Evolutionary conservation across 2,329 filamentous ascomycete genomes (phyloP), one percentile per base, ranked within the genome.

Genomic region (Talaromyces sp.): DNA sequence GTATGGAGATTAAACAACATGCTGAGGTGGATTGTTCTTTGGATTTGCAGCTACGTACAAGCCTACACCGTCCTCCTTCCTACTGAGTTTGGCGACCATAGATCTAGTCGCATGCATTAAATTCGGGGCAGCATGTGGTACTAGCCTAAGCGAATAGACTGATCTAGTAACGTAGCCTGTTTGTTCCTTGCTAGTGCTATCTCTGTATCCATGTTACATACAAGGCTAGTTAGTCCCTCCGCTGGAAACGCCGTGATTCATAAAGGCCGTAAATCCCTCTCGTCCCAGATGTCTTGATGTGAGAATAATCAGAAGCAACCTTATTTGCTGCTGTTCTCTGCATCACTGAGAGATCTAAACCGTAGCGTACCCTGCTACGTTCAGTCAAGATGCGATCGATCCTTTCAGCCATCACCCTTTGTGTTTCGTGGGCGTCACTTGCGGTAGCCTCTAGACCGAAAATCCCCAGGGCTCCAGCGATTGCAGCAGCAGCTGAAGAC

Each of bases 371-470:
- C n/a, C 10, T 56, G n/a, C 53, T 22, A 15, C 53, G 31, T 27
- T 19, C 31, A 6, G 47, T 61, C 63, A 56, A 58, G n/a, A 66
- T 66, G 65, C 65, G 34, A 17, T 64, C 56, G 11, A 40, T 60
- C 15, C 34, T 64, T 29, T 60, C 54, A 19, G 34, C 59, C 47
- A 36, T 58, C n/a, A 47, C 61, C n/a, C 34, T 66, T 5, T 31
- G 51, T 54, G 56, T 49, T 17, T 66, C 65, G 22, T 63, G 53
- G 54, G 43, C 47, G 10, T 60, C 65, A 25, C 11, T 64, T 31
- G 61, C 47, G n/a, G 15, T 15, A n/a, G 64, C 64, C 15, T 49
- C 47, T 25, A 43, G 56, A 31, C 38, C 56, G 7, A 45, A 45
- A n/a, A 8, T 56, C 8, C 61, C 45, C 5, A 51, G 34, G 27